Evolutionary conservation across 2,329 filamentous ascomycete genomes (phyloP), one percentile per base, ranked within the genome.

Genomic region (Juglanconis oblonga): DNA sequence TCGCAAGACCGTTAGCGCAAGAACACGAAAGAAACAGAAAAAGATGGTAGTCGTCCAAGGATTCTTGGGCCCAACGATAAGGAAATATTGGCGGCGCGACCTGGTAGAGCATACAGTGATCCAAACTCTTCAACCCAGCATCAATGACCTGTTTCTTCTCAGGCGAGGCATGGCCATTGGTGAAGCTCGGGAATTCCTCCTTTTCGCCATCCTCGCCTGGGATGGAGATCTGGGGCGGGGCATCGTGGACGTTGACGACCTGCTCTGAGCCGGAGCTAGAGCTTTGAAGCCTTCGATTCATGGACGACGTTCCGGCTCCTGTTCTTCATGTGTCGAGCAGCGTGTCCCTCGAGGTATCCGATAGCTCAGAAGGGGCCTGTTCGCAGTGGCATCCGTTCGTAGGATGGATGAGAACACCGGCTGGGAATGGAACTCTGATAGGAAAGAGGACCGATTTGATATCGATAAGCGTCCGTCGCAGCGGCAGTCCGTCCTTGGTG

Each of bases 51-150:
- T 29, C 40, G 33, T 3, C 40, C 5, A 40, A 8, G 31, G 8
- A 29, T 47, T 31, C 11, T 9, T 24, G 24, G 14, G 6, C 7
- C 42, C 36, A 36, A 24, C 29, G 35, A 13, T 4, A 33, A 65
- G 57, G 52, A 48, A 53, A 29, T 24, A 29, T n/a, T 4, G 29
- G 36, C 29, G 24, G 38, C 10, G 38, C 31, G 36, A 11, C 35
- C 14, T 44, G 40, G 10, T 24, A 32, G 13, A 5, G 77, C 81
- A 63, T 79, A 88, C 90, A 93, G 73, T 93, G 90, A 77, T 96
- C 86, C 60, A 92, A 78, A 72, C 89, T 92, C 73, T 85, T 86
- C 72, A 96, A 78, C 53, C 93, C 93, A 57, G 93, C 93, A 73
- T 93, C 89, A 49, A 80, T 75, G 24, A 76, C 74, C 45, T 69